Percentiles rank a stretch among this genome's conserved stretches.
Evolutionary conservation across 805 yeast genomes (phyloP).

Genomic region (Candida xiaguanensis): DNA sequence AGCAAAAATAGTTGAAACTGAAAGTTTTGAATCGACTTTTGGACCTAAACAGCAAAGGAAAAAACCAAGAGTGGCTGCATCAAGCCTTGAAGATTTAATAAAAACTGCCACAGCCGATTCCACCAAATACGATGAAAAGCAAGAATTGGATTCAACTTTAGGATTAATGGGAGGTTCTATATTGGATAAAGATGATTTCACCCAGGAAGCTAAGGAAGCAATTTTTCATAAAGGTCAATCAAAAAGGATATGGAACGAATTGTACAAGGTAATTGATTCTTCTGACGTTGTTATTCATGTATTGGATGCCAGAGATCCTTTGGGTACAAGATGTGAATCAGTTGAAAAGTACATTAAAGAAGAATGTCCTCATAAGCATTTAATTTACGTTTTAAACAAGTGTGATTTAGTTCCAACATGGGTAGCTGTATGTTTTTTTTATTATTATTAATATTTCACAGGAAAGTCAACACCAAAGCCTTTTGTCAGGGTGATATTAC

Average conservation of each 20-base stretch:
- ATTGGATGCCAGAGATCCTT: slow-evolving; percentile 94
- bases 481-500: slow-evolving; percentile 71
- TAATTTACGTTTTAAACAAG: slow-evolving; percentile 90
- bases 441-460: not conserved
- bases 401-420: slow-evolving; percentile 98
- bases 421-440: slow-evolving; percentile 88
- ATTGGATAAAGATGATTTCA: slow-evolving; percentile 69
- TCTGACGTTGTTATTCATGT: slow-evolving; percentile 97
- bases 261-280: slow-evolving; percentile 94
- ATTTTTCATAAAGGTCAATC: slow-evolving; percentile 97
- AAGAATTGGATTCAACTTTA: slow-evolving; percentile 67
- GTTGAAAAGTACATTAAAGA: slow-evolving; percentile 90
- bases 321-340: slow-evolving; percentile 91
- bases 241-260: slow-evolving; percentile 97
- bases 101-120: slow-evolving; percentile 53
- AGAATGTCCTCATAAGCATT: slow-evolving; percentile 95
- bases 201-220: slow-evolving; percentile 90
- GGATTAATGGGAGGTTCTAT: slow-evolving; percentile 73
- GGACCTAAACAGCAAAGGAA: slow-evolving; percentile 96
- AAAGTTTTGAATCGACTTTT: slow-evolving; percentile 73
- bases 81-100: slow-evolving; percentile 77
- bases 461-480: slow-evolving; percentile 66
- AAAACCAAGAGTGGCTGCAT: slow-evolving; percentile 75
- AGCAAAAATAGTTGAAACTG: slow-evolving; percentile 82
- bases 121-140: slow-evolving; percentile 65